These are phyloP conservation scores for Strobilomyces echinocephalus DNA, from an alignment of 768 basidiomycete genomes.

Conservation along the genomic window DNA sequence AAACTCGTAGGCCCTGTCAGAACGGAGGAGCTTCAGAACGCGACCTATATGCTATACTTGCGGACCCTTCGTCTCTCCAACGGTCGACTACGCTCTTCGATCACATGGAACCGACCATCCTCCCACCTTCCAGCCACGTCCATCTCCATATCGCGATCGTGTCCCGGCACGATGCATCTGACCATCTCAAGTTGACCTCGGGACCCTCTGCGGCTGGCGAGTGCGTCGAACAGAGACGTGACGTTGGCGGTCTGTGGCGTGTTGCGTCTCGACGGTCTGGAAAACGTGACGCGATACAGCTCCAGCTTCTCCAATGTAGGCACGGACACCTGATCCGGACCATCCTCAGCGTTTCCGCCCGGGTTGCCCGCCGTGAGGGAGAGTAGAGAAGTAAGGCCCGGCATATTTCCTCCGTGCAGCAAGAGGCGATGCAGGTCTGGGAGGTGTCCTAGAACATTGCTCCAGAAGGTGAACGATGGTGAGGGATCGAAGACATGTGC, in stretches of 20 bases:
- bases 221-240: neutral
- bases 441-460: neutral
- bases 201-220: neutral
- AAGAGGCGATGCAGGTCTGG: neutral
- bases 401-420: neutral
- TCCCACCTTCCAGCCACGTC: neutral
- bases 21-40: too few relatives aligned
- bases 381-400: neutral
- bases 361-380: neutral
- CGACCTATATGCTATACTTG: too few relatives aligned
- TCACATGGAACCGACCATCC: neutral
- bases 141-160: neutral
- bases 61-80: too few relatives aligned
- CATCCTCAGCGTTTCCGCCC: too few relatives aligned
- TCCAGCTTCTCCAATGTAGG: neutral
- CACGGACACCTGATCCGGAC: neutral
- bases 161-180: neutral
- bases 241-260: too few relatives aligned
- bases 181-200: neutral
- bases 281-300: neutral
- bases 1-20: too few relatives aligned
- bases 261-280: neutral
- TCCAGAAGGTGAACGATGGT: neutral
- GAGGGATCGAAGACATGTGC: neutral
- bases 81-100: neutral